Evolutionary conservation across 257 asterid species (phyloP), one percentile per base, ranked within the genome.

Genomic region (Misopates orontium): DNA sequence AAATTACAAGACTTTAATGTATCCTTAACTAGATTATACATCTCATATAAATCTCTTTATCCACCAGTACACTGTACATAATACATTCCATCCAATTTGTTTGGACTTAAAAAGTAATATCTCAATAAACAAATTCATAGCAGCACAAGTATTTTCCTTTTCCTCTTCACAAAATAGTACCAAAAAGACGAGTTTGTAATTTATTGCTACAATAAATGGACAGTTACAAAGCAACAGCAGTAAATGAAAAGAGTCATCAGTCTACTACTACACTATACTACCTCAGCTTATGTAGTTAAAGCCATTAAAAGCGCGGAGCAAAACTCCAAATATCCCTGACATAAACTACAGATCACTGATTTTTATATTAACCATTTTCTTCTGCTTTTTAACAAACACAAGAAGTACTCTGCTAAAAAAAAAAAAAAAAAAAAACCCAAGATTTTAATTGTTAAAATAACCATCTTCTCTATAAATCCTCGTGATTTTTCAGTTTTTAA

Each of bases 231-330:
- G 20, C 19, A 14, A 48, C 17, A 8, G 32, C 64, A 17, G 51
- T 59, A 41, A 58, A 32, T 28, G 3, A 44, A 44, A 16, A 36
- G 42, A 28, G 36, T 28, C 36, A 28, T 3, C 7, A 28, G n/a
- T n/a, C 36, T 28, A 28, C 36, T 28, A 28, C 7, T 28, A 7
- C n/a, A n/a, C n/a, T n/a, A n/a, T n/a, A n/a, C n/a, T 57, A 21
- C 62, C 47, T 31, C 2, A 13, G 39, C 7, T 23, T 15, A 56
- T 15, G 5, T 53, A 32, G 51, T 52, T 48, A 60, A 65, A 59
- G 61, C 63, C 77, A 73, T 62, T 74, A 51, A 77, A 67, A 65
- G 72, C 69, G 77, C 72, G 70, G 76, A 45, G 36, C 68, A 41
- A 63, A 28, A 70, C 56, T 60, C 74, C 80, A 73, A 82, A 60